Evolutionary conservation across 495 filamentous ascomycete species (phyloP).

Genomic region (Neurospora sp.): DNA sequence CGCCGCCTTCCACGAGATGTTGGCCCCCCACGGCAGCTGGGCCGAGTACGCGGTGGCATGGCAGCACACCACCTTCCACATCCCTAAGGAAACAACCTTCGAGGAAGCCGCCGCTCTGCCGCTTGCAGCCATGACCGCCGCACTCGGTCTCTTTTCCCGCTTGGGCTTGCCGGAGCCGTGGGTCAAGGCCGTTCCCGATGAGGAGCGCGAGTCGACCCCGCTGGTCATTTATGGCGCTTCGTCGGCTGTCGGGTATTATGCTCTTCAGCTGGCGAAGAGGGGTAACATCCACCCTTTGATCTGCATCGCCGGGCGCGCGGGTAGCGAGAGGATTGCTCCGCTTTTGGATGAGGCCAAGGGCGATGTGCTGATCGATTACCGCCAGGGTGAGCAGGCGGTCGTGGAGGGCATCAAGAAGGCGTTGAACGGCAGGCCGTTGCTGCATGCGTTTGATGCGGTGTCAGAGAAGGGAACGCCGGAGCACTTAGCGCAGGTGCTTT

Average conservation of each 20-base stretch:
- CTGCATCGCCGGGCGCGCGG: conserved; percentile 51
- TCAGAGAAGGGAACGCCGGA: conserved; percentile 39
- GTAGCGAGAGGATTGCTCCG: conserved; percentile 40
- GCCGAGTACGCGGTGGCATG: conserved; percentile 63
- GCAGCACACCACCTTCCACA: conserved; percentile 58
- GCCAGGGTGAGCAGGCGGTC: conserved; percentile 46
- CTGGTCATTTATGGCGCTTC: conserved; percentile 54
- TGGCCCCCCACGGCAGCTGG: conserved; percentile 46
- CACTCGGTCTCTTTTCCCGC: conserved; percentile 48
- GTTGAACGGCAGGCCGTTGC: conserved; percentile 17
- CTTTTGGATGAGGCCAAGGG: conserved; percentile 56
- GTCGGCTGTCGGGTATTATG: conserved; percentile 57
- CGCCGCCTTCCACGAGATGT: conserved; percentile 54
- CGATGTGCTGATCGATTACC: conserved; percentile 64
- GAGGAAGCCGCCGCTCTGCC: conserved; percentile 68
- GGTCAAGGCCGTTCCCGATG: conserved; percentile 23
- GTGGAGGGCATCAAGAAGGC: conserved; percentile 41
- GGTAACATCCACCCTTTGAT: conserved; percentile 70
- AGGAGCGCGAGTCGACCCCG: conserved; percentile 27
- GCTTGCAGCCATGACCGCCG: conserved; percentile 65
- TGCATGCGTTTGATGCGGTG: conserved; percentile 53
- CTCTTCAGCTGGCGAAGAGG: conserved; percentile 53
- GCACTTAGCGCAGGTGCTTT: conserved; percentile 38
- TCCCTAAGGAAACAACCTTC: conserved; percentile 53
- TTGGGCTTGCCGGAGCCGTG: conserved; percentile 58